A percentile compares a stretch with the other conserved stretches of the same genome.
Evolutionary conservation across 139 green algal species (phyloP).

Genomic region (Chlamydomonas sphaeroides): DNA sequence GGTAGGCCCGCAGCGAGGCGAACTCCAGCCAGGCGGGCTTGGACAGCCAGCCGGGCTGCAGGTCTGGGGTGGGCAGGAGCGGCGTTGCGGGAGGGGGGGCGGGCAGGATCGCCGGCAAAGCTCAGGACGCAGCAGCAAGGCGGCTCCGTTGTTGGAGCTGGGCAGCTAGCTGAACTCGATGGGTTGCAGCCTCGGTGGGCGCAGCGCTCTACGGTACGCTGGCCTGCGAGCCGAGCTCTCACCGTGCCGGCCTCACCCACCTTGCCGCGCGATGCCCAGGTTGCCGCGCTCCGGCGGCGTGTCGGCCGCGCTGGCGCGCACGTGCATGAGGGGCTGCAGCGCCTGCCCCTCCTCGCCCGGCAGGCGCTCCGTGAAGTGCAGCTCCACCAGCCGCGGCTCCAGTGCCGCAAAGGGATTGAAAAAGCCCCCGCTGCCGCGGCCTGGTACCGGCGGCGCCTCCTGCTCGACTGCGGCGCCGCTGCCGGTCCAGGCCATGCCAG

Average conservation of each 20-base stretch:
- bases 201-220: too few species aligned
- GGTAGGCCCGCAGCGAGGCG: slow-evolving; percentile 43
- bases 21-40: slow-evolving; percentile 48
- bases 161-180: neutral
- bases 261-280: slow-evolving; percentile 46
- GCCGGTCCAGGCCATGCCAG: slow-evolving; percentile 54
- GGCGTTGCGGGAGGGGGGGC: neutral
- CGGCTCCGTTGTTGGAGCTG: too few species aligned
- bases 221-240: too few species aligned
- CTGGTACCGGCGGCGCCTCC: too few species aligned
- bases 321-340: slow-evolving; percentile 55
- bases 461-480: too few species aligned
- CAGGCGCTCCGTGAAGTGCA: slow-evolving; percentile 53
- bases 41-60: slow-evolving; percentile 42
- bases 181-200: too few species aligned
- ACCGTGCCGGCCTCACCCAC: neutral
- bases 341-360: neutral
- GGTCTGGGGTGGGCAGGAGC: slow-evolving; percentile 4
- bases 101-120: too few species aligned
- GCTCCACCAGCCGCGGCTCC: neutral
- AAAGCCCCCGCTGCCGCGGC: neutral
- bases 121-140: neutral
- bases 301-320: neutral
- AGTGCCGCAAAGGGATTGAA: slow-evolving; percentile 53
- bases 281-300: slow-evolving; percentile 48